A percentile compares a stretch with the other conserved stretches of the same genome.
These are phyloP conservation scores for Canavalia gladiata DNA, from an alignment of 306 rosid genomes.

Conservation along the genomic window DNA sequence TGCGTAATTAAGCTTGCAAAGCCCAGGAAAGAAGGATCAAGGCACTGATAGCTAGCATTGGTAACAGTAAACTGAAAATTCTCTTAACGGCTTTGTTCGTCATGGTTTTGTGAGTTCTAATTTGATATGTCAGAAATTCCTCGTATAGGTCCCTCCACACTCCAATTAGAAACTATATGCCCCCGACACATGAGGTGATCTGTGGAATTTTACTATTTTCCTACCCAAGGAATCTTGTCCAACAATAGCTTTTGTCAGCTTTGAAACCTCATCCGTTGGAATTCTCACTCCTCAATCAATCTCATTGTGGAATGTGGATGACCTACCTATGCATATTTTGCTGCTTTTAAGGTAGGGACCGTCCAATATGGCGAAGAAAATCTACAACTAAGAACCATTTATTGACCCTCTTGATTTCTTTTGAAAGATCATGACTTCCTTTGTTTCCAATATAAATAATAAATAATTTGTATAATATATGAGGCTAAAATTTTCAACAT, in stretches of 20 bases:
- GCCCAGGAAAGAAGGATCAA: neutral
- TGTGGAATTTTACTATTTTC: conserved; percentile 16
- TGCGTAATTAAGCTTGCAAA: conserved; percentile 3
- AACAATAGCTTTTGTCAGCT: conserved; percentile 48
- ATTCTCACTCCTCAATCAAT: conserved; percentile 47
- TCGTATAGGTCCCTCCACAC: conserved; percentile 1
- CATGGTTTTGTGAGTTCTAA: conserved; percentile 36
- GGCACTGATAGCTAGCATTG: neutral
- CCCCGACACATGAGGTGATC: conserved; percentile 27
- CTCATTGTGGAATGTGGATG: conserved; percentile 22
- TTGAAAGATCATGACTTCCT: neutral
- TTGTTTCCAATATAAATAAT: conserved; percentile 17
- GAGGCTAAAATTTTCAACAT: neutral
- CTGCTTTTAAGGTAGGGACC: conserved; percentile 51
- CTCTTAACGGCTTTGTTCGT: conserved; percentile 17
- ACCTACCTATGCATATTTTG: conserved; percentile 26
- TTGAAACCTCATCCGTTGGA: conserved; percentile 31
- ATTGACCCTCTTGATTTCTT: conserved; percentile 27
- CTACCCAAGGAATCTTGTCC: conserved; percentile 47
- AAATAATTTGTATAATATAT: neutral
- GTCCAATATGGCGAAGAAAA: conserved; percentile 36
- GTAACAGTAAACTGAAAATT: conserved; percentile 47
- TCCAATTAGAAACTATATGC: conserved; percentile 39
- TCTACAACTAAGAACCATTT: conserved; percentile 45
- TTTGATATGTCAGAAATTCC: conserved; percentile 30